These are phyloP conservation scores for Dittrichia graveolens DNA, from an alignment of 129 eudicot genomes.

Conservation along the genomic window DNA sequence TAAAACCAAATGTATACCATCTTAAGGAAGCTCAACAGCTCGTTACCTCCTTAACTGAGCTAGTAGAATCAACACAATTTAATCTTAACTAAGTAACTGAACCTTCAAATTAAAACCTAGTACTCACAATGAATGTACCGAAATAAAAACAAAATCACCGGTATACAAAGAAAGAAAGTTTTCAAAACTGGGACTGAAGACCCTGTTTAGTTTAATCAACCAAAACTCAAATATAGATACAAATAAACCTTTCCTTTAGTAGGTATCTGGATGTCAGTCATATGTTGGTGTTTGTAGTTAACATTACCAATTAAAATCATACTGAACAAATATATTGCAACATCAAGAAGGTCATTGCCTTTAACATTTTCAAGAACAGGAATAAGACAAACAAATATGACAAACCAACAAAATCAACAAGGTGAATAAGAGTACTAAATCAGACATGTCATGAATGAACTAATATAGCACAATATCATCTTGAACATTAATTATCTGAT, in stretches of 20 bases:
- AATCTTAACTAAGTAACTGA: not conserved
- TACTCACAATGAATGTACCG: not conserved
- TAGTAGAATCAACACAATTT: not conserved
- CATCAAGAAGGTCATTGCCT: not conserved
- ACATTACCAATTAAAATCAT: not conserved
- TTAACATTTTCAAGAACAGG: not conserved
- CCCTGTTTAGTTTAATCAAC: not conserved
- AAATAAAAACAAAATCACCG: conserved; percentile 7
- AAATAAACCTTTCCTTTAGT: not conserved
- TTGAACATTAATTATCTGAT: not conserved
- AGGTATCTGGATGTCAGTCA: not conserved
- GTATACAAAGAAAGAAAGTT: conserved; percentile 2
- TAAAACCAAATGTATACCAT: not conserved
- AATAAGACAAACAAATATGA: not conserved
- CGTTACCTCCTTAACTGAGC: conserved; percentile 8
- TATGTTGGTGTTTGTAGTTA: not conserved
- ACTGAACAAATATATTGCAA: not conserved
- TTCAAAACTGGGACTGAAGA: conserved; percentile 4
- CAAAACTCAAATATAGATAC: not conserved
- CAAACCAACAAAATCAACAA: not conserved
- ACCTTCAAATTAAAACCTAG: conserved; percentile 8
- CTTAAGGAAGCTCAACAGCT: conserved; percentile 4
- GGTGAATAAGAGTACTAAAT: not conserved
- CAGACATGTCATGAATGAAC: not conserved
- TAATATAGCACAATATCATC: not conserved